Percentiles rank a stretch among this genome's conserved stretches.
phyloP scores from a whole-genome alignment of 2,329 filamentous ascomycete genomes.

The Phyllosticta ampelicida region DNA sequence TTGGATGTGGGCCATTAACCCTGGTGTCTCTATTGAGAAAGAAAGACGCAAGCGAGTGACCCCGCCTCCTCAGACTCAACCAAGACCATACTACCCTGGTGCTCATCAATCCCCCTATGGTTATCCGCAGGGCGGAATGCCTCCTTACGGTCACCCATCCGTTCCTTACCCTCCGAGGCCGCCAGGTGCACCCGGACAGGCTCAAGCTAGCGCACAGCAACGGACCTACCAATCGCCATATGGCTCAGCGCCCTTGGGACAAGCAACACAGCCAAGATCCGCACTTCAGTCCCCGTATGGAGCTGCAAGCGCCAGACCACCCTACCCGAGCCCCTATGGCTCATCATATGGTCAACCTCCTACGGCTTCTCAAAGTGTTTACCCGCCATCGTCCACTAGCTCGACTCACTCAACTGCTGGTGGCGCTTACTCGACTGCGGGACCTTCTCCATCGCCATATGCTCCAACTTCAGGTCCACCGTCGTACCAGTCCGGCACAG shows the following conservation, averaged over 20 bases:
- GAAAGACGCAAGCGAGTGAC: slow-evolving; percentile 43
- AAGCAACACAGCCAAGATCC: slow-evolving; percentile 3
- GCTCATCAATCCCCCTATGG: slow-evolving; percentile 7
- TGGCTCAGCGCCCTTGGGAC: slow-evolving; percentile 6
- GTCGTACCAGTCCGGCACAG: not conserved
- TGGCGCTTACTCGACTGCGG: not conserved
- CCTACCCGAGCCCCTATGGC: slow-evolving; percentile 6
- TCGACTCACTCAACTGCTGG: not conserved
- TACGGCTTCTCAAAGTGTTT: not conserved
- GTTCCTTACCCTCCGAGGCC: slow-evolving; percentile 7
- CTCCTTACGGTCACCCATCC: slow-evolving; percentile 5
- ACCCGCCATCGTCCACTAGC: not conserved
- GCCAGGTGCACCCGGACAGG: slow-evolving; percentile 6
- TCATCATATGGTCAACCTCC: slow-evolving; percentile 5
- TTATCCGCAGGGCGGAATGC: slow-evolving; percentile 1
- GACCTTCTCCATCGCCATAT: slow-evolving; percentile 7
- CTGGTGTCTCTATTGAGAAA: slow-evolving; percentile 49
- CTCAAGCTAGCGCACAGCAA: not conserved
- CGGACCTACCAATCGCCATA: slow-evolving; percentile 10
- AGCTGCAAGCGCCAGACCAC: slow-evolving; percentile 3
- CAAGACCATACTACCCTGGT: slow-evolving; percentile 7
- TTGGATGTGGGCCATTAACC: slow-evolving; percentile 52
- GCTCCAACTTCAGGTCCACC: not conserved
- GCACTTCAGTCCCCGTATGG: slow-evolving; percentile 4
- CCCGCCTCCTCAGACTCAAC: slow-evolving; percentile 25